Conservation (phyloP, 257 asterid genomes). For the Catharanthus roseus region DNA sequence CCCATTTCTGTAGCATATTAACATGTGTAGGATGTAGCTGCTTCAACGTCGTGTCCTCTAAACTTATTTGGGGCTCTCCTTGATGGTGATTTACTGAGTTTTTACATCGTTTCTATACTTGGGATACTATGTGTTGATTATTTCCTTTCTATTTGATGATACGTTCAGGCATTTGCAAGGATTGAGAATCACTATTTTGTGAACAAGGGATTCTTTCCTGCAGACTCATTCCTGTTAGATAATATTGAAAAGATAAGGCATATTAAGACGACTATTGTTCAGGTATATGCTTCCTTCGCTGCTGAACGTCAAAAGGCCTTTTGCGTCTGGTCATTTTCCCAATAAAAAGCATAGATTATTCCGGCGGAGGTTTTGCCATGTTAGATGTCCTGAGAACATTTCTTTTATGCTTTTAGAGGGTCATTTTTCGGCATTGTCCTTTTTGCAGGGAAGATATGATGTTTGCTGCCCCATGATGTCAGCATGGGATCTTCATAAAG, state of each 20-base stretch:
- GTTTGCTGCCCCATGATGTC: conserved; percentile 94
- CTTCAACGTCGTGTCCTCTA: neutral
- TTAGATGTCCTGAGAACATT: neutral
- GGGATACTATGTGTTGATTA: neutral
- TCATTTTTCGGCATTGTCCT: conserved; percentile 1
- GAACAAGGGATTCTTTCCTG: conserved; percentile 78
- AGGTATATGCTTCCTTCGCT: conserved; percentile 42
- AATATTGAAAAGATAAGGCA: conserved; percentile 82
- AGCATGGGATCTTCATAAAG: conserved; percentile 99
- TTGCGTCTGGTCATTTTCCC: neutral
- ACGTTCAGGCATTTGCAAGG: conserved; percentile 89
- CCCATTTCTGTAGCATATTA: neutral
- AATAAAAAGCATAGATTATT: neutral
- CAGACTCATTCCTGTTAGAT: conserved; percentile 80
- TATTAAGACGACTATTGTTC: conserved; percentile 75
- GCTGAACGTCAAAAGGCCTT: neutral
- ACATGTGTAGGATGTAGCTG: neutral
- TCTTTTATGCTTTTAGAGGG: neutral
- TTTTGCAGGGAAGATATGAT: conserved; percentile 89
- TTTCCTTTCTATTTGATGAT: conserved; percentile 14
- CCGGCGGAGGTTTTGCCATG: neutral
- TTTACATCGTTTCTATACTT: neutral
- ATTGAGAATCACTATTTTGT: conserved; percentile 95
- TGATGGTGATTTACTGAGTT: neutral
- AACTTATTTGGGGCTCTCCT: neutral